Percentiles rank a stretch among this genome's conserved stretches.
phyloP scores from a whole-genome alignment of 768 basidiomycete genomes.

The Chiua virens region DNA sequence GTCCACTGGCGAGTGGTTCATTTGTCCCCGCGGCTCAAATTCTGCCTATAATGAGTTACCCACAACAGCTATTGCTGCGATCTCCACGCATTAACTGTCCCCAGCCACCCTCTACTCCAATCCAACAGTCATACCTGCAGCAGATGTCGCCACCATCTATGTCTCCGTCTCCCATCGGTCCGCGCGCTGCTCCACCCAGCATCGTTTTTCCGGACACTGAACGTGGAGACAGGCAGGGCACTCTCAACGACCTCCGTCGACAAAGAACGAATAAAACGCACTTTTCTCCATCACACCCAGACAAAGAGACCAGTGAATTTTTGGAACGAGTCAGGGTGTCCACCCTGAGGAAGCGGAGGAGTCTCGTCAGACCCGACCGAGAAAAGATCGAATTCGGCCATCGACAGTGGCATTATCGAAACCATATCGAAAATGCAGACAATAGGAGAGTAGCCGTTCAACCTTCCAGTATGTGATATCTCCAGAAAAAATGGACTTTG shows the following conservation, averaged over 20 bases:
- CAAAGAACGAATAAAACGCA: slow-evolving; percentile 46
- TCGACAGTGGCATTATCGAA: slow-evolving; percentile 92
- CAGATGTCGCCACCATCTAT: slow-evolving; percentile 10
- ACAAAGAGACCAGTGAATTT: slow-evolving; percentile 32
- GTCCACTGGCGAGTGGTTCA: neutral
- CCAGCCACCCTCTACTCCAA: slow-evolving; percentile 37
- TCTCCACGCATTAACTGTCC: slow-evolving; percentile 31
- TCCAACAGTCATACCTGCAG: slow-evolving; percentile 24
- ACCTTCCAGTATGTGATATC: slow-evolving; percentile 62
- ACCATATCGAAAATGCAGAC: slow-evolving; percentile 77
- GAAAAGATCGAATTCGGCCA: slow-evolving; percentile 96
- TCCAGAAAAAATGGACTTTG: neutral
- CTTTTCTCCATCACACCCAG: slow-evolving; percentile 40
- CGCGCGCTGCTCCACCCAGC: slow-evolving; percentile 32
- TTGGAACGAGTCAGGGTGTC: slow-evolving; percentile 53
- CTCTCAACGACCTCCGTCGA: slow-evolving; percentile 56
- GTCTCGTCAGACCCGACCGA: slow-evolving; percentile 87
- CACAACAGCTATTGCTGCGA: slow-evolving; percentile 39
- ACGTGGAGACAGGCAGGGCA: slow-evolving; percentile 63
- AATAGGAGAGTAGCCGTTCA: slow-evolving; percentile 68
- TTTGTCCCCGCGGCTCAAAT: neutral
- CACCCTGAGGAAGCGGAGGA: slow-evolving; percentile 93
- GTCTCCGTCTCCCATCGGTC: slow-evolving; percentile 14
- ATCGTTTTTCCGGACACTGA: slow-evolving; percentile 75
- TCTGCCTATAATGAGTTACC: slow-evolving; percentile 35